Conservation (phyloP, 1,284 basidiomycete genomes). For the Cryptococcus amylolentus region DNA sequence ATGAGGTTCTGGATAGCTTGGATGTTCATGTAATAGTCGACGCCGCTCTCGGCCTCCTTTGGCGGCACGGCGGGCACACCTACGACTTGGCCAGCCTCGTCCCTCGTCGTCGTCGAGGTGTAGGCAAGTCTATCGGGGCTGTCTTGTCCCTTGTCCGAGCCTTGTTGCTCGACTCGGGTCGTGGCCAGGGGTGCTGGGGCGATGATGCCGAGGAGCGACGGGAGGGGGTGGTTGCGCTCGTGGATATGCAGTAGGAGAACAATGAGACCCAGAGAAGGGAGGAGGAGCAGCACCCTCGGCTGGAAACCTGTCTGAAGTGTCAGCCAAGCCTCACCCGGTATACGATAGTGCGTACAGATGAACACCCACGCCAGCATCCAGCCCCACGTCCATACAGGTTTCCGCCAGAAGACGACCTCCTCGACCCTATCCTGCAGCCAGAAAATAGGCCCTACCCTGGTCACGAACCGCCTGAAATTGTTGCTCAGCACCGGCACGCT, state of each 20-base stretch:
- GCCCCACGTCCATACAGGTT: constrained; percentile 47
- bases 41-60: constrained; percentile 42
- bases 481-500: constrained; percentile 43
- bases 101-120: constrained; percentile 16
- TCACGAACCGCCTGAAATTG: constrained; percentile 49
- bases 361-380: constrained; percentile 47
- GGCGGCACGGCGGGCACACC: constrained; percentile 36
- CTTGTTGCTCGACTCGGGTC: constrained; percentile 1
- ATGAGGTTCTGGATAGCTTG: constrained; percentile 52
- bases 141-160: background rate
- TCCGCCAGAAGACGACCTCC: constrained; percentile 50
- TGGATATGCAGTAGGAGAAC: constrained; percentile 41
- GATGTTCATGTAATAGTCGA: constrained; percentile 51
- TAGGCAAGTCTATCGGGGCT: background rate
- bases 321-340: background rate
- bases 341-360: no score
- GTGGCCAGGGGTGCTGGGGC: constrained; percentile 14
- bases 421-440: constrained; percentile 49
- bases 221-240: constrained; percentile 33
- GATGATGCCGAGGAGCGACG: constrained; percentile 34
- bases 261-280: constrained; percentile 39
- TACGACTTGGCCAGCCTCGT: constrained; percentile 20
- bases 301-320: constrained; percentile 39
- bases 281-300: constrained; percentile 42
- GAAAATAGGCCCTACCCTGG: constrained; percentile 48